Conservation (phyloP, 1,284 basidiomycete genomes). For the Phellopilus nigrolimitatus region DNA sequence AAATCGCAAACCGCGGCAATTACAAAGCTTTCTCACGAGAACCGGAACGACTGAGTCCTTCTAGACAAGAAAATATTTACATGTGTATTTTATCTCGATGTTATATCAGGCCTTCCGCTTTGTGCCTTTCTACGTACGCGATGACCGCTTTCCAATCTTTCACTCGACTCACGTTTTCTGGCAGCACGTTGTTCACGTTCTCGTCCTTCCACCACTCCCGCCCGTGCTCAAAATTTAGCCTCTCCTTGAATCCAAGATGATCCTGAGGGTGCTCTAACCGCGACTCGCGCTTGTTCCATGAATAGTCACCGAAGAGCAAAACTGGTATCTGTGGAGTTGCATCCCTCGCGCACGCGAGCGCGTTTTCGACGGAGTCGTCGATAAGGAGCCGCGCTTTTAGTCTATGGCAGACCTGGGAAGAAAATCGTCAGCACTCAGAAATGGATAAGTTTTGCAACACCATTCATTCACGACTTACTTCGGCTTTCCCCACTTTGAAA, state of each 20-base stretch:
- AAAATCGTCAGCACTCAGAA: background rate
- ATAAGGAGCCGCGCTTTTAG: conserved; percentile 62
- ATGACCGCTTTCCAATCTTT: conserved; percentile 56
- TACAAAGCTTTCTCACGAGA: too few relatives aligned
- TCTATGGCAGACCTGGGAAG: conserved; percentile 53
- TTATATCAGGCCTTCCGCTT: background rate
- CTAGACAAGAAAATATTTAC: background rate
- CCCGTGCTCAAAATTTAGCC: conserved; percentile 44
- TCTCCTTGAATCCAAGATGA: conserved; percentile 54
- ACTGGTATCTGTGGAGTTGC: conserved; percentile 42
- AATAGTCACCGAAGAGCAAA: conserved; percentile 74
- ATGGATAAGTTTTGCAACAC: background rate
- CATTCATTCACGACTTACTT: conserved; percentile 38
- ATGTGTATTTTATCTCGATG: background rate
- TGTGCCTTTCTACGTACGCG: conserved; percentile 36
- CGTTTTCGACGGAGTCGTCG: conserved; percentile 79
- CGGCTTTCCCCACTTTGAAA: conserved; percentile 64
- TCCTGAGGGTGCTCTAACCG: conserved; percentile 42
- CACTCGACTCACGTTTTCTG: conserved; percentile 45
- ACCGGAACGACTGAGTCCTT: too few relatives aligned
- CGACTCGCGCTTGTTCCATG: conserved; percentile 63
- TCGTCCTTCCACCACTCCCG: conserved; percentile 58
- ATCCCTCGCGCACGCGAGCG: conserved; percentile 48
- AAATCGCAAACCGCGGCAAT: background rate
- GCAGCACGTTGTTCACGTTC: conserved; percentile 32